Base-by-base conservation (phyloP, 371 early-diverging fungal species). In the Zychaea mexicana region DNA sequence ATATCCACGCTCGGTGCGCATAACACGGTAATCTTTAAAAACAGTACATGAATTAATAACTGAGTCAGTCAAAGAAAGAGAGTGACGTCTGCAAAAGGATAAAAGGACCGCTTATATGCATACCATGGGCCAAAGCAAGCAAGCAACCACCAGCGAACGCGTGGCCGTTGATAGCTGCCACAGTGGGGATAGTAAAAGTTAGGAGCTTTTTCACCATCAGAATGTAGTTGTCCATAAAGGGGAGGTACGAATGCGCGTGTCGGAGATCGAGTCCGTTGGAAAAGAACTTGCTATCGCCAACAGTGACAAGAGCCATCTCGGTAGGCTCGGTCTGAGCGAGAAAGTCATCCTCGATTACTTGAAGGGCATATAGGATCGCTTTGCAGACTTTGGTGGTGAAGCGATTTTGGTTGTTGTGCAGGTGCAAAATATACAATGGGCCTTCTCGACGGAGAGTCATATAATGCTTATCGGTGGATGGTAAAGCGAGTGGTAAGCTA, bases 121-220 rank as follows among this genome's bases (percentile, higher is more conserved):
- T 75, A 82, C 83, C 87, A 67, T 94, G 94, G 15, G 89, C 89
- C 61, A 92, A 57, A 15, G 93, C 89, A 32, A 93, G 74, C 85
- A 93, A 83, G 70, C 85, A 90, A 2, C 94, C 93, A 61, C 93
- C 94, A 31, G 93, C 94, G 79, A 93, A 94, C 17, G 93, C 92
- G 54, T 94, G 93, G 15, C 91, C 92, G 61, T 92, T 91, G 24
- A 91, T 72, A n/a, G 92, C 92, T 6, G 94, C 94, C 19, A 93
- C 85, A 0, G 93, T 92, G 0, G 94, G 93, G 8, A 93, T 70
- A 27, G 85, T 77, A 66, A 91, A 90, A 1, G 86, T 88, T 42
- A 91, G 62, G 22, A 92, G n/a, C 3, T 83, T 72, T 9, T 68
- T 71, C 4, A 89, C 76, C 61, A 90, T 56, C n/a, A n/a, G n/a